phyloP scores from a whole-genome alignment of 345 rosid genomes.

The Draba incana region DNA sequence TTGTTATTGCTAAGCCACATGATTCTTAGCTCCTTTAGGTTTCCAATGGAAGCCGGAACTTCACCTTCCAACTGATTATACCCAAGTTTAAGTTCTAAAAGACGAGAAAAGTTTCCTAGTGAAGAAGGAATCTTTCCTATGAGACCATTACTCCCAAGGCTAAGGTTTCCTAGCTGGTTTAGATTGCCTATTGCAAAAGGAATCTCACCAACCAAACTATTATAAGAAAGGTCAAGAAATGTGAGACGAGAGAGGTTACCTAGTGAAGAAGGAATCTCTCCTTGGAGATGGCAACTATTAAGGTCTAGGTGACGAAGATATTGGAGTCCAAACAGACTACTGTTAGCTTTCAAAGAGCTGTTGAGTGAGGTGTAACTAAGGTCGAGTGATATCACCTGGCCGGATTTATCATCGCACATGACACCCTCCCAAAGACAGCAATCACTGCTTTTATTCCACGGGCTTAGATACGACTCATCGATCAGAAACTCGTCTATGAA shows the following conservation, averaged over 20 bases:
- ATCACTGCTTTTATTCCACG: too few species aligned
- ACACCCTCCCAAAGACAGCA: too few species aligned
- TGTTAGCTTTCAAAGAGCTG: constrained; percentile 1
- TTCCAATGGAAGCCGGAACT: neutral
- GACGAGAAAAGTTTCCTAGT: constrained; percentile 14
- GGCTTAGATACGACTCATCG: too few species aligned
- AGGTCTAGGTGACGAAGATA: constrained; percentile 5
- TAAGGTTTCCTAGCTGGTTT: constrained; percentile 10
- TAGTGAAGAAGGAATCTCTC: constrained; percentile 22
- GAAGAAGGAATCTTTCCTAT: constrained; percentile 15
- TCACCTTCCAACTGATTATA: neutral
- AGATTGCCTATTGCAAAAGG: neutral
- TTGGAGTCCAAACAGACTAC: constrained; percentile 14
- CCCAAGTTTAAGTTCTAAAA: neutral
- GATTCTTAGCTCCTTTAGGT: neutral
- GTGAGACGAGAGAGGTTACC: constrained; percentile 6
- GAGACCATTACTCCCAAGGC: neutral
- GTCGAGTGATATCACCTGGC: constrained; percentile 21
- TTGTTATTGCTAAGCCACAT: neutral
- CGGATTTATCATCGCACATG: too few species aligned
- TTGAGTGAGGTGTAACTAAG: neutral
- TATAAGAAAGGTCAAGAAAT: constrained; percentile 8
- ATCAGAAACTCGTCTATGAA: too few species aligned
- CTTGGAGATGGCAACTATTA: neutral
- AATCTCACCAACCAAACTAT: too few species aligned